Base-by-base conservation (phyloP, 305 asterid species). In the Fraxinus latifolia region DNA sequence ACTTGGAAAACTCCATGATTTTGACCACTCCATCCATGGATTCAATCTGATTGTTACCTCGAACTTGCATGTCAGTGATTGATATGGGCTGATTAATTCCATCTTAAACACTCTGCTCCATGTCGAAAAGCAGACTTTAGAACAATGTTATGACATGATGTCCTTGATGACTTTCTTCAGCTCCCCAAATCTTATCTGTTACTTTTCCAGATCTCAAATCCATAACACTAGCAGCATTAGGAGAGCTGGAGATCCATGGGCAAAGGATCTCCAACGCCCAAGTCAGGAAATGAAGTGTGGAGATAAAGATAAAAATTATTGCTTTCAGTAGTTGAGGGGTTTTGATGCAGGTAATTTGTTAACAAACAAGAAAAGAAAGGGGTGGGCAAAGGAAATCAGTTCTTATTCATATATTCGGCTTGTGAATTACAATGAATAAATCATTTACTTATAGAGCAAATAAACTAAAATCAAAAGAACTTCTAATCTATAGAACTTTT, bases 1-100 rank as follows among this genome's bases (percentile, higher is more conserved):
- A 70, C 5, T 70, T 79, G 42, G 72, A 5, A 32, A n/a, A 11
- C 60, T 23, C 31, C 81, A 75, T 67, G 74, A 17, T 55, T 81
- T 80, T 70, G 77, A 29, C 37, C 23, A 65, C 50, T 39, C 77
- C 67, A 6, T 67, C 33, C 70, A 21, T 67, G 15, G 79, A 67
- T 34, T 42, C 73, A 21, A 65, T 83, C 70, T 44, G 36, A 31
- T 29, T 33, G 29, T 68, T 36, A 23, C 79, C 44, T 11, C 37
- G 6, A 76, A 33, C 55, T 39, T 32, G 79, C 72, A 62, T 14
- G 55, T 19, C 44, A 17, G 58, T 68, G 47, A 39, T 34, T 7
- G 47, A 58, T 7, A 23, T 2, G 21, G 74, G 73, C 58, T 74
- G 78, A 47, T 73, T 50, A 27, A 47, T 47, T 47, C 19, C 76